phyloP scores from a whole-genome alignment of 352 stramenopile species.

The Globisporangium spinosum region DNA sequence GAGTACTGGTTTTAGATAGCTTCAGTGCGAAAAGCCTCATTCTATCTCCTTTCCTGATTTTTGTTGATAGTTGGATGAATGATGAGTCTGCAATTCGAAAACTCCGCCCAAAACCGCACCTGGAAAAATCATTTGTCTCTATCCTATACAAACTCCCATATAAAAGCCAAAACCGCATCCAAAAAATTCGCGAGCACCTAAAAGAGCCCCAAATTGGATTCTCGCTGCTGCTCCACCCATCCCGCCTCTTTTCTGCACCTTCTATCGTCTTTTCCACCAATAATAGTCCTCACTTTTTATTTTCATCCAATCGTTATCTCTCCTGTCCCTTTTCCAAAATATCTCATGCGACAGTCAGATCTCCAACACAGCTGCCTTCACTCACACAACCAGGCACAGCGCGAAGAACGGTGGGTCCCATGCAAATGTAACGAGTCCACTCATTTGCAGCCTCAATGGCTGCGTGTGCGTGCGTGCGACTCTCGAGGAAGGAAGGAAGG shows the following conservation, averaged over 20 bases:
- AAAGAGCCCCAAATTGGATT: not conserved
- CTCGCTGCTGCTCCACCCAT: not conserved
- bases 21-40: not conserved
- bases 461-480: not conserved
- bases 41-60: not conserved
- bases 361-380: not conserved
- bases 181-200: constrained; percentile 1
- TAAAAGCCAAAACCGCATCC: not conserved
- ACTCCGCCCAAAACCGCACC: not conserved
- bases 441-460: not conserved
- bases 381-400: not conserved
- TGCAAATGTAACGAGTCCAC: not conserved
- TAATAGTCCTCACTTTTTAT: not conserved
- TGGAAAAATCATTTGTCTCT: not conserved
- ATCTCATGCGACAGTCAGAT: constrained; percentile 4
- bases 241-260: not conserved
- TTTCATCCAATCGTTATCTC: not conserved
- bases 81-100: not conserved
- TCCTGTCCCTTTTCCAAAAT: not conserved
- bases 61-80: not conserved
- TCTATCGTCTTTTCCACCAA: not conserved
- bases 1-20: not conserved
- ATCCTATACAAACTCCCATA: too few relatives aligned
- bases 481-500: not conserved
- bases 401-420: not conserved